Percentiles rank a stretch among this genome's conserved stretches.
These are phyloP conservation scores for Diplodia mutila DNA, from an alignment of 2,329 filamentous ascomycete genomes.

Conservation along the genomic window DNA sequence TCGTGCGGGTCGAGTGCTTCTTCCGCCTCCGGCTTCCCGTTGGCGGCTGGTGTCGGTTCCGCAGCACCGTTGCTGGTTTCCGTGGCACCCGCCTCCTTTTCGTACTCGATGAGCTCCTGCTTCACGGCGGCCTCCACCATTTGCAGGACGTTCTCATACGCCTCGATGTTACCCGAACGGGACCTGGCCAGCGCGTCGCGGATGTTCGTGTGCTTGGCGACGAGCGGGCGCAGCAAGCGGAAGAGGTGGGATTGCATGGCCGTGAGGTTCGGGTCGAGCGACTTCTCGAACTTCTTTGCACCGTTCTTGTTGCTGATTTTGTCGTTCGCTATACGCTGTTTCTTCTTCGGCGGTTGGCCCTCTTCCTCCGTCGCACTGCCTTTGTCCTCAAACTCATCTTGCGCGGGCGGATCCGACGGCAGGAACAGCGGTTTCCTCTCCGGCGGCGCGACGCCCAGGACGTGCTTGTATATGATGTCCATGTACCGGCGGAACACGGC, in stretches of 20 bases:
- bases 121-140: constrained; percentile 78
- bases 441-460: constrained; percentile 68
- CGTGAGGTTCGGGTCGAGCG: constrained; percentile 67
- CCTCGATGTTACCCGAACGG: constrained; percentile 70
- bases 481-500: constrained; percentile 85
- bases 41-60: neutral
- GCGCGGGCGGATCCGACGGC: constrained; percentile 53
- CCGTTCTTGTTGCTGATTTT: constrained; percentile 20
- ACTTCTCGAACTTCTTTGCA: constrained; percentile 50
- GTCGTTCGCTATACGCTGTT: constrained; percentile 31
- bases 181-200: constrained; percentile 79
- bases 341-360: constrained; percentile 42
- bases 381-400: neutral
- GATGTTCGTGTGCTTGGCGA: constrained; percentile 78
- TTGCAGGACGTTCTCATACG: constrained; percentile 74
- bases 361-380: constrained; percentile 29
- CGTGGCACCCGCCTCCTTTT: constrained; percentile 37
- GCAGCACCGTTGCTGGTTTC: neutral
- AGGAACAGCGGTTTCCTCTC: constrained; percentile 73
- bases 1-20: constrained; percentile 46
- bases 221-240: constrained; percentile 81
- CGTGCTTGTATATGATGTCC: constrained; percentile 83
- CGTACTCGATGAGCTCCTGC: constrained; percentile 70
- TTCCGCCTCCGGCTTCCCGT: constrained; percentile 43
- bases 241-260: constrained; percentile 93